These are phyloP conservation scores for Pholiota conissans DNA, from an alignment of 768 basidiomycete species.

Conservation along the genomic window DNA sequence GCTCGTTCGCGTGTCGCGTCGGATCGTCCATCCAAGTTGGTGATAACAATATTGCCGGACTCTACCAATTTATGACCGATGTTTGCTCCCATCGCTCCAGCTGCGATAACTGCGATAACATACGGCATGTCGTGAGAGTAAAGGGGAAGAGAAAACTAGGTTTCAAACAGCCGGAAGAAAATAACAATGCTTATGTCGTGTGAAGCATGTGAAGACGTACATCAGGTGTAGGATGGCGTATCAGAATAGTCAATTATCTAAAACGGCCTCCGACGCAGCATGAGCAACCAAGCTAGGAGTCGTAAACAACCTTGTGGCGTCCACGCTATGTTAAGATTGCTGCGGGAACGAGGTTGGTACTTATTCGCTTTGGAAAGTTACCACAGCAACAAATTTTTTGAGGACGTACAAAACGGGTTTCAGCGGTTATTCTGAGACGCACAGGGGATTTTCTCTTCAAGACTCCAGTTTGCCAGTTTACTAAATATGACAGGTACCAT, in stretches of 20 bases:
- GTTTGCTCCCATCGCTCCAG: conserved; percentile 62
- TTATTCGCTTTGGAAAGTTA: background rate
- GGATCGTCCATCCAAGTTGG: conserved; percentile 54
- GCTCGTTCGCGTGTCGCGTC: conserved; percentile 50
- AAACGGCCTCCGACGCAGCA: background rate
- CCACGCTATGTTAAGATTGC: background rate
- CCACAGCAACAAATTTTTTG: conserved; percentile 3
- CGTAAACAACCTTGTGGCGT: background rate
- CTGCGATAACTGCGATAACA: conserved; percentile 49
- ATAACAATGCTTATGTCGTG: conserved; percentile 9
- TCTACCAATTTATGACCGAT: conserved; percentile 47
- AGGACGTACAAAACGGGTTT: background rate
- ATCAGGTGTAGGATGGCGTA: background rate
- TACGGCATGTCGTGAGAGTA: conserved; percentile 23
- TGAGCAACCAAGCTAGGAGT: background rate
- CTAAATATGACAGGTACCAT: background rate
- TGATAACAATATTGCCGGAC: conserved; percentile 54
- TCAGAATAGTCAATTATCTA: background rate
- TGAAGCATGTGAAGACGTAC: conserved; percentile 19
- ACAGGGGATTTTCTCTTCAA: background rate
- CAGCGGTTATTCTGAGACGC: background rate
- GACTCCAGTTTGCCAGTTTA: background rate
- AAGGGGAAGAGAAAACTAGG: conserved; percentile 2
- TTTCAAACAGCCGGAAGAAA: background rate
- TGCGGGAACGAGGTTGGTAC: background rate